A percentile compares a stretch with the other conserved stretches of the same genome.
These are phyloP conservation scores for Tolypocladium pustulatum DNA, from an alignment of 2,329 filamentous ascomycete genomes.

Conservation along the genomic window DNA sequence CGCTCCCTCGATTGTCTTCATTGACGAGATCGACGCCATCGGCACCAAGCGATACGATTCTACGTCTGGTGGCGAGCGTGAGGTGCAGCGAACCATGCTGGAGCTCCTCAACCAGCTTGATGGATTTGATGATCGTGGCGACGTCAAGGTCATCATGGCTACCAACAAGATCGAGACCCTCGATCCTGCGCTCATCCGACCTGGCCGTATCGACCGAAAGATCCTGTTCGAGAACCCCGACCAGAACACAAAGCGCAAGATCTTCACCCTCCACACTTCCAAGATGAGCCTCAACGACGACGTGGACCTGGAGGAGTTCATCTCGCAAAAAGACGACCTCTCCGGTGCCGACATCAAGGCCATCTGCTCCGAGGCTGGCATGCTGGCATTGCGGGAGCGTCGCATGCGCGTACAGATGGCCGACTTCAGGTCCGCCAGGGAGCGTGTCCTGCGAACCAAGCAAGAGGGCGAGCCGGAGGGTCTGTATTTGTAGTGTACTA, in stretches of 20 bases:
- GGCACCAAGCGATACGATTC: conserved; percentile 98
- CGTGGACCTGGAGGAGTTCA: conserved; percentile 98
- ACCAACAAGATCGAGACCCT: conserved; percentile 99
- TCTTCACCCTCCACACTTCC: conserved; percentile 93
- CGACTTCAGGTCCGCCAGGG: conserved; percentile 85
- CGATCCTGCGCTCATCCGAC: conserved; percentile 90
- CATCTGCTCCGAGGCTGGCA: conserved; percentile 92
- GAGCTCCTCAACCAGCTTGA: conserved; percentile 97
- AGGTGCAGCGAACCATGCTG: conserved; percentile 97
- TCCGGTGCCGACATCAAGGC: conserved; percentile 98
- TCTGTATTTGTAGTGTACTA: conserved; percentile 73
- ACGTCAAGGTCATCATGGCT: conserved; percentile 99
- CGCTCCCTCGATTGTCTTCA: conserved; percentile 94
- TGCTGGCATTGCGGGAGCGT: conserved; percentile 87
- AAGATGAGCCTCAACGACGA: conserved; percentile 97
- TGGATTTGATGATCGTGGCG: conserved; percentile 95
- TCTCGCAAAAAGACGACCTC: conserved; percentile 95
- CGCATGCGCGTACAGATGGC: conserved; percentile 99
- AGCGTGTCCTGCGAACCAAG: conserved; percentile 96
- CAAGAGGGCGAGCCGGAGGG: conserved; percentile 97
- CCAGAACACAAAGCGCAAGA: conserved; percentile 93
- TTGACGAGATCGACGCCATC: conserved; percentile 98
- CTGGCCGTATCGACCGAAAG: conserved; percentile 96
- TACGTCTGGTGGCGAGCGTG: conserved; percentile 90
- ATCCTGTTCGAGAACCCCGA: conserved; percentile 63